Base-by-base conservation (phyloP, 345 rosid species). In the Ceriops zippeliana region DNA sequence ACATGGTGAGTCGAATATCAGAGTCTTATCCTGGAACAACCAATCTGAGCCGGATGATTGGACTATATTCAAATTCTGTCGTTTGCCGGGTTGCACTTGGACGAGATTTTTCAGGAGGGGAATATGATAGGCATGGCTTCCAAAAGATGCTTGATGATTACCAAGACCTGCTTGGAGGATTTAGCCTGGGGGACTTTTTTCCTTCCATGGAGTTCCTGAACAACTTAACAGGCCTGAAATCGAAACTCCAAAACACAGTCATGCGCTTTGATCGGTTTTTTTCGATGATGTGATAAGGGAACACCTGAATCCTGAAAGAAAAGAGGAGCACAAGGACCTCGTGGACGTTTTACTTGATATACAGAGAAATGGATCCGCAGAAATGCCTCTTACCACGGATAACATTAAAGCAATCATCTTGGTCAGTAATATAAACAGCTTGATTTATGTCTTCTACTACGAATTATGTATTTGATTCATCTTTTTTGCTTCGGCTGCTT, bases 141-240 rank as follows among this genome's bases (percentile, higher is more conserved):
- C 78, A 85, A 21, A 76, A 73, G 72, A 76, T 85, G 86, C 86
- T 87, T 0, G 77, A 78, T 24, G 84, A 86, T 62, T 74, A 34
- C 17, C 78, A 74, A 42, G 69, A 11, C 0, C 24, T 74, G 53
- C 78, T 74, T 32, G 78, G 78, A 57, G 78, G 73, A 34, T 74
- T 74, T 30, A 74, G 64, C 37, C 73, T 74, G 37, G 78, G 73
- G 21, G 78, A 74, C 19, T 74, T 47, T 15, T 74, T 68, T 28
- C 73, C 78, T 68, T 73, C 77, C 19, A 35, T 67, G 68, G 77
- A 73, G 56, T 73, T 73, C 31, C 47, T 73, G 26, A 67, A 73
- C 21, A 67, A 67, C 57, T 31, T 73, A 26, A 73, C 77, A 4
- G 77, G 77, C 6, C 54, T 73, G 68, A 73, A 73, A 52, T 28